Evolutionary conservation across 257 asterid genomes (phyloP).

Genomic region (Handroanthus guayacan): DNA sequence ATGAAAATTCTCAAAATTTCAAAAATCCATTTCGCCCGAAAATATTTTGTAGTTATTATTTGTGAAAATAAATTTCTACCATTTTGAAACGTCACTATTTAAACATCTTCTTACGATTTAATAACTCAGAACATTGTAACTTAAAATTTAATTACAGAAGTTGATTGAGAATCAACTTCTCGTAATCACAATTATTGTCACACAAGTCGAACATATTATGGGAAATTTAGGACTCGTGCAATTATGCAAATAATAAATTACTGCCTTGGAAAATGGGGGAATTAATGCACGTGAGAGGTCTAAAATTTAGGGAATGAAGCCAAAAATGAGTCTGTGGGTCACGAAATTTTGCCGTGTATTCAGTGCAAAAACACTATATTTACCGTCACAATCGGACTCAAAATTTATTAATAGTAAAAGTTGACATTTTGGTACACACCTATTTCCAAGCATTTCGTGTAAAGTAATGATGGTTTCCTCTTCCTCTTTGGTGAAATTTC

Average conservation of each 20-base stretch:
- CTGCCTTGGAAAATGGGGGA: conserved; percentile 14
- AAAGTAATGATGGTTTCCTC: conserved; percentile 64
- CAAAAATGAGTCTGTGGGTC: neutral
- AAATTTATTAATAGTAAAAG: neutral
- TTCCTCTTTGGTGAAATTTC: conserved; percentile 63
- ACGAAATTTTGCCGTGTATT: conserved; percentile 9
- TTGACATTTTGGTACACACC: conserved; percentile 39
- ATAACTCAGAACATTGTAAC: too few species aligned
- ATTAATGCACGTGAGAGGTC: conserved; percentile 12
- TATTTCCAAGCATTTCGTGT: conserved; percentile 66
- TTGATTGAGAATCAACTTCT: too few species aligned
- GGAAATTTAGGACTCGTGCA: conserved; percentile 22
- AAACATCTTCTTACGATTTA: too few species aligned
- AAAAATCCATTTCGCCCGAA: too few species aligned
- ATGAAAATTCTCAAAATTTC: too few species aligned
- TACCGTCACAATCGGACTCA: too few species aligned
- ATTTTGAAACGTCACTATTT: too few species aligned
- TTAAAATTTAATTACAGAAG: too few species aligned
- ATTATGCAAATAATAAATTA: neutral
- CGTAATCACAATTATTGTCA: too few species aligned
- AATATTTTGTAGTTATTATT: too few species aligned
- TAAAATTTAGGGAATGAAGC: conserved; percentile 23
- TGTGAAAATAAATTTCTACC: too few species aligned
- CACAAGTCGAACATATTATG: too few species aligned
- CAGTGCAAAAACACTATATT: neutral